These are phyloP conservation scores for Cordyceps militaris DNA, from an alignment of 2,329 filamentous ascomycete genomes.

Conservation along the genomic window DNA sequence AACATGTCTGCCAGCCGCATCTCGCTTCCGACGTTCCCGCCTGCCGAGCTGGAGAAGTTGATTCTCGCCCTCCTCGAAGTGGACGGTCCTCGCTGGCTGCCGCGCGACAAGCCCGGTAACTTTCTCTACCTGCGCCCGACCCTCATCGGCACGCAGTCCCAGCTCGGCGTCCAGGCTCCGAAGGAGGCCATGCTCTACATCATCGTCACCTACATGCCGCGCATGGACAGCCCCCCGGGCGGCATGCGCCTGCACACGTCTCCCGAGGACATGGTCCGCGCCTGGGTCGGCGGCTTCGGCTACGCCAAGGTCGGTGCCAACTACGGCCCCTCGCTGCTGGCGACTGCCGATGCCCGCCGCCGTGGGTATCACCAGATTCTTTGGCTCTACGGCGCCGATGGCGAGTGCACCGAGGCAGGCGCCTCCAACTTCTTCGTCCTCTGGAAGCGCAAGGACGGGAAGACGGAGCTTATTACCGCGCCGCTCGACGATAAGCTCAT, in stretches of 20 bases:
- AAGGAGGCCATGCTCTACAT: slow-evolving; percentile 84
- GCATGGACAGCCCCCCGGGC: slow-evolving; percentile 42
- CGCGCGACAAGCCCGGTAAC: slow-evolving; percentile 55
- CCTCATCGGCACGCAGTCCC: slow-evolving; percentile 73
- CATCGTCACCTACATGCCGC: slow-evolving; percentile 58
- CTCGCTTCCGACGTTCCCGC: slow-evolving; percentile 66
- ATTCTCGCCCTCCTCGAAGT: slow-evolving; percentile 63
- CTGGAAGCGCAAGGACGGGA: slow-evolving; percentile 50
- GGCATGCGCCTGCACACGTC: slow-evolving; percentile 72
- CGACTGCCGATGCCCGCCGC: slow-evolving; percentile 65
- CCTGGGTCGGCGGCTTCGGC: slow-evolving; percentile 90
- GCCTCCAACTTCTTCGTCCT: slow-evolving; percentile 89
- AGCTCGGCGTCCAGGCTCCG: slow-evolving; percentile 74
- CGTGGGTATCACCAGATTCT: slow-evolving; percentile 82
- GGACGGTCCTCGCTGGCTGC: slow-evolving; percentile 74
- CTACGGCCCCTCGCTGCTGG: slow-evolving; percentile 77
- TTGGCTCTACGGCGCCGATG: slow-evolving; percentile 80
- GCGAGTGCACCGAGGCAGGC: slow-evolving; percentile 81
- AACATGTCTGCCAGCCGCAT: slow-evolving; percentile 56
- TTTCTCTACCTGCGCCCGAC: slow-evolving; percentile 85
- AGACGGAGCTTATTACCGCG: slow-evolving; percentile 69
- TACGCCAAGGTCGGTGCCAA: slow-evolving; percentile 91
- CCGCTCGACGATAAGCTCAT: slow-evolving; percentile 78
- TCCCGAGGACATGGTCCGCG: slow-evolving; percentile 74
- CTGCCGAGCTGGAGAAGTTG: slow-evolving; percentile 65